Percentiles rank a stretch among this genome's conserved stretches.
Conservation (phyloP, 2,329 filamentous ascomycete species). For the Ceratocystiopsis minuta region DNA sequence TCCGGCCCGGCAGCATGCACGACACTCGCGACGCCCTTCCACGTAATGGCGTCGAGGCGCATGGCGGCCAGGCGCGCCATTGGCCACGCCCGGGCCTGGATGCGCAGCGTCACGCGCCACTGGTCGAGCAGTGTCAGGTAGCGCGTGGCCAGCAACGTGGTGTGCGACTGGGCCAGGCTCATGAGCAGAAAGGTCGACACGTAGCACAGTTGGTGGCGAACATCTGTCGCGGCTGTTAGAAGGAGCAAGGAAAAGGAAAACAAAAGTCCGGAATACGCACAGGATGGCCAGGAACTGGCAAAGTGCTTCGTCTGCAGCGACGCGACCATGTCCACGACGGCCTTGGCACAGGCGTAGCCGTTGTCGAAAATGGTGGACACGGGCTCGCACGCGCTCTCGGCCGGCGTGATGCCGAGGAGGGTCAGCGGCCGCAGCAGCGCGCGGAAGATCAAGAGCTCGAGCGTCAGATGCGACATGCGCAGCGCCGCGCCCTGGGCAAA, state of each 20-base stretch:
- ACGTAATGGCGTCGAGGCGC: slow-evolving; percentile 11
- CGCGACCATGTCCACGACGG: slow-evolving; percentile 10
- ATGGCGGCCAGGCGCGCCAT: slow-evolving; percentile 11
- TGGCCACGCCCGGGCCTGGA: slow-evolving; percentile 12
- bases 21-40: slow-evolving; percentile 10
- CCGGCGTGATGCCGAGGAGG: slow-evolving; percentile 1
- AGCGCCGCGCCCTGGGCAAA: slow-evolving; percentile 10
- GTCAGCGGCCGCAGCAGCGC: slow-evolving; percentile 11
- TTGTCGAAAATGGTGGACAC: slow-evolving; percentile 13
- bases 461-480: slow-evolving; percentile 11
- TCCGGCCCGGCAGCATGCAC: slow-evolving; percentile 9
- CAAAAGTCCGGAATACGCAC: background rate
- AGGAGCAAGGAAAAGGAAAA: background rate
- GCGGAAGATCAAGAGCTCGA: slow-evolving; percentile 13
- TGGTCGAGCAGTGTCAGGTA: slow-evolving; percentile 8
- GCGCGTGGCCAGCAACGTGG: slow-evolving; percentile 7
- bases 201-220: slow-evolving; percentile 13
- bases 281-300: slow-evolving; percentile 11
- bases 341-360: slow-evolving; percentile 11
- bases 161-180: slow-evolving; percentile 11
- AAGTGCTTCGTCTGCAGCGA: slow-evolving; percentile 11
- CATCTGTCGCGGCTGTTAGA: slow-evolving; percentile 7
- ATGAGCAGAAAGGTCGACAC: slow-evolving; percentile 12
- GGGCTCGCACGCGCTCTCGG: slow-evolving; percentile 8
- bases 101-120: slow-evolving; percentile 12